phyloP scores from a whole-genome alignment of 257 asterid genomes.

The Nyctanthes arbortristis region DNA sequence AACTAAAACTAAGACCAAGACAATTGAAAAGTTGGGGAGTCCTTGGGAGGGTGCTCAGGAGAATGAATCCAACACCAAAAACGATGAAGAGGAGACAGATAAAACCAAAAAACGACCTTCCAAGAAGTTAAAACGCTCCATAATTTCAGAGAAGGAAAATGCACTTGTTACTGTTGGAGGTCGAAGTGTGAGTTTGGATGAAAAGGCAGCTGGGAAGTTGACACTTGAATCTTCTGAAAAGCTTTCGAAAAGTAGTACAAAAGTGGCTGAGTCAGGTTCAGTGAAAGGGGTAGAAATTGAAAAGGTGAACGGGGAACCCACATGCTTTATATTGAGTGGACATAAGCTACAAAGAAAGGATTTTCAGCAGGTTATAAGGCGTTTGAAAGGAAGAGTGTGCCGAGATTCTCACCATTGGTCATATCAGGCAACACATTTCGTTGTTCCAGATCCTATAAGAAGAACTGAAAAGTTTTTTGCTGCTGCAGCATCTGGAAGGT shows the following conservation, averaged over 20 bases:
- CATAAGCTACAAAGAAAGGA: conserved; percentile 85
- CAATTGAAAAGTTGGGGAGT: conserved; percentile 21
- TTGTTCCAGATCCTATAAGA: conserved; percentile 82
- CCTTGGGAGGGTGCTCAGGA: conserved; percentile 20
- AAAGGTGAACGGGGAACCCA: conserved; percentile 40
- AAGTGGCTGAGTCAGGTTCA: conserved; percentile 15
- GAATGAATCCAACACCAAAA: conserved; percentile 13
- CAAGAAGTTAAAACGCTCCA: conserved; percentile 41
- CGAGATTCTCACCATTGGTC: conserved; percentile 95
- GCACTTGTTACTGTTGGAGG: conserved; percentile 22
- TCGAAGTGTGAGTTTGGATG: conserved; percentile 27
- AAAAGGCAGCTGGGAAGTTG: conserved; percentile 21
- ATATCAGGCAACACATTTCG: conserved; percentile 90
- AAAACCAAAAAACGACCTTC: conserved; percentile 34
- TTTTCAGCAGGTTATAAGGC: conserved; percentile 70
- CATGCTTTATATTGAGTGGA: conserved; percentile 80
- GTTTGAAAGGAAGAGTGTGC: conserved; percentile 73
- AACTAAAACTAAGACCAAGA: conserved; percentile 33
- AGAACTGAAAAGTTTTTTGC: conserved; percentile 96
- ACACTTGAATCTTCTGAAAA: conserved; percentile 25
- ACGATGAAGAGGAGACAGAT: conserved; percentile 28
- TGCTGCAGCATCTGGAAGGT: conserved; percentile 99
- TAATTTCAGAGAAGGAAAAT: conserved; percentile 56
- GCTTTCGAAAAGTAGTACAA: conserved; percentile 24
- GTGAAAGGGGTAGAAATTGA: conserved; percentile 7